Percentiles rank a stretch among this genome's conserved stretches.
Evolutionary conservation across 2,329 filamentous ascomycete species (phyloP).

Genomic region (Plectosphaerella cucumerina): DNA sequence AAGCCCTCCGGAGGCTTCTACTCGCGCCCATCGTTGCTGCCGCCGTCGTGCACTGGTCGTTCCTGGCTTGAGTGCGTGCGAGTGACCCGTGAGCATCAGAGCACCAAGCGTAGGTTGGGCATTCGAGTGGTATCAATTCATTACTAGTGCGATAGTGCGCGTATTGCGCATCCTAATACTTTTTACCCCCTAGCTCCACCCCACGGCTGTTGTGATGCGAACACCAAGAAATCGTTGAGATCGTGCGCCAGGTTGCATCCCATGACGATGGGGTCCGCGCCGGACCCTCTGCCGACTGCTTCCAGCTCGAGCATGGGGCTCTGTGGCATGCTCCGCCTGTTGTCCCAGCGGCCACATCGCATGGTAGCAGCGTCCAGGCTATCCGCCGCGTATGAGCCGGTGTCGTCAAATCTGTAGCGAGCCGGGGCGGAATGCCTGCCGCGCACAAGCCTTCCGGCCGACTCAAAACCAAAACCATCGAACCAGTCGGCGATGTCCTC

Average conservation of each 20-base stretch:
- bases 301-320: neutral
- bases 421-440: neutral
- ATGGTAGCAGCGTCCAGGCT: no score
- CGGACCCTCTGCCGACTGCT: neutral
- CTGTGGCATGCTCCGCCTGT: neutral
- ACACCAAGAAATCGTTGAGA: neutral
- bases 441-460: neutral
- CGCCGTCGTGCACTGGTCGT: neutral
- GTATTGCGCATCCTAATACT: no score
- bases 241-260: neutral
- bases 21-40: neutral
- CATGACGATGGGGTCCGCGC: neutral
- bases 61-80: neutral
- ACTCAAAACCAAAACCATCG: slow-evolving; percentile 39
- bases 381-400: no score
- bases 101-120: no score
- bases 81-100: no score
- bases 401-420: no score
- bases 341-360: no score
- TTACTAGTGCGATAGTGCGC: no score
- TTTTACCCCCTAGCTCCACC: no score
- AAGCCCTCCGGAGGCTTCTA: neutral
- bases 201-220: neutral
- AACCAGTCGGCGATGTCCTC: slow-evolving; percentile 49
- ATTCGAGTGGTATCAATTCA: no score